Conservation (phyloP, 2,329 filamentous ascomycete species). For the Berkeleyomyces basicola region DNA sequence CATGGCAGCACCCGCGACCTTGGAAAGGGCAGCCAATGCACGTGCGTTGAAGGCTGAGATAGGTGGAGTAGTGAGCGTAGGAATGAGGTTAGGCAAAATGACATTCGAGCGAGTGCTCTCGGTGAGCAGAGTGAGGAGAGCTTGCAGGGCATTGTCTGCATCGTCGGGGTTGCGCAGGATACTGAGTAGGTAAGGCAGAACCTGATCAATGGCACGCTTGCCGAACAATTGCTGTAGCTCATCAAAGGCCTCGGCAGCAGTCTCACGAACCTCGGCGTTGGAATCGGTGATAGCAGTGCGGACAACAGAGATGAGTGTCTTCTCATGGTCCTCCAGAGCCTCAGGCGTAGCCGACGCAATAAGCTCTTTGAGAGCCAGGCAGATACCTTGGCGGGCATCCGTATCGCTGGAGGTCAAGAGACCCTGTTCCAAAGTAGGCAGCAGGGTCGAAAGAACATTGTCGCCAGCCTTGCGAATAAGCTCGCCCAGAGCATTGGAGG, state of each 20-base stretch:
- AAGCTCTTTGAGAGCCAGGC: constrained; percentile 84
- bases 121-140: constrained; percentile 82
- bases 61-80: constrained; percentile 75
- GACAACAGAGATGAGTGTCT: constrained; percentile 85
- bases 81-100: constrained; percentile 89
- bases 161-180: constrained; percentile 74
- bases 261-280: constrained; percentile 79
- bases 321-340: constrained; percentile 83
- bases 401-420: constrained; percentile 76
- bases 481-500: constrained; percentile 89
- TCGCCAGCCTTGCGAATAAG: constrained; percentile 95
- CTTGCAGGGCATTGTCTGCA: constrained; percentile 82
- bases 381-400: constrained; percentile 92
- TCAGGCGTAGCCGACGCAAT: constrained; percentile 80
- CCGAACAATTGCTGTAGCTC: constrained; percentile 84
- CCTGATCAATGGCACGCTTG: constrained; percentile 88
- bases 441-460: constrained; percentile 68
- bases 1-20: constrained; percentile 82
- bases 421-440: constrained; percentile 86
- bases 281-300: constrained; percentile 82
- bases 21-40: constrained; percentile 79
- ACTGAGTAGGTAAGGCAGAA: constrained; percentile 78
- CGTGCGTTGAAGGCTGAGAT: constrained; percentile 92
- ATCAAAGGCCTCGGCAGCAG: constrained; percentile 93
- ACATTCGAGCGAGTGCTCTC: constrained; percentile 89